phyloP scores from a whole-genome alignment of 257 asterid species.

The Vinca minor region DNA sequence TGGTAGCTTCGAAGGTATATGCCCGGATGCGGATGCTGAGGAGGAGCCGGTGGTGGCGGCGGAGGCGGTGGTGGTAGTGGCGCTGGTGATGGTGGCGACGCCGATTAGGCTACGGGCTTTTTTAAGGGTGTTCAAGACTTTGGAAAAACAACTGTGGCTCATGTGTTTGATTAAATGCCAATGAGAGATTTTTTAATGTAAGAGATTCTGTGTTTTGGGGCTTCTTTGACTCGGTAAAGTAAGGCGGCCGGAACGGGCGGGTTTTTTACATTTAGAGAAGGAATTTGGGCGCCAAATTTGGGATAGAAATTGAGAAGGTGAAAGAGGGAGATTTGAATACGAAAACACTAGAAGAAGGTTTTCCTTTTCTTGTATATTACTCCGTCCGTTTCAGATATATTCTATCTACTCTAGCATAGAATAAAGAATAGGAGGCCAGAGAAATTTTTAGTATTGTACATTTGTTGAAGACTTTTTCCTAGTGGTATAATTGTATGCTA shows the following conservation, averaged over 20 bases:
- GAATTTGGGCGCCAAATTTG: conserved; percentile 25
- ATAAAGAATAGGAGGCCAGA: too few species aligned
- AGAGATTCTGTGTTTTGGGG: background rate
- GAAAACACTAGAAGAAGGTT: too few species aligned
- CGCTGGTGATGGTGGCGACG: conserved; percentile 13
- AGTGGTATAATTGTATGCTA: too few species aligned
- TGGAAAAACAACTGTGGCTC: conserved; percentile 5
- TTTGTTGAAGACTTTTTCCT: too few species aligned
- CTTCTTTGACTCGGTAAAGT: background rate
- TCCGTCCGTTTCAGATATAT: too few species aligned
- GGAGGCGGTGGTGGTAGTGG: conserved; percentile 5
- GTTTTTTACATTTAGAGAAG: conserved; percentile 3
- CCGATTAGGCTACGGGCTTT: conserved; percentile 21
- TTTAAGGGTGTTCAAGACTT: conserved; percentile 2
- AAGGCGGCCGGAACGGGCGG: conserved; percentile 17
- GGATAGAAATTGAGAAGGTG: too few species aligned
- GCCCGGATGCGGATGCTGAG: conserved; percentile 2
- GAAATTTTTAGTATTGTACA: too few species aligned
- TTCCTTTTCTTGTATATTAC: too few species aligned
- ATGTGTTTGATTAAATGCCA: conserved; percentile 14
- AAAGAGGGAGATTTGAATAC: too few species aligned
- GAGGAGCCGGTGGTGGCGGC: too few species aligned
- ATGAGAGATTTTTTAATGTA: background rate
- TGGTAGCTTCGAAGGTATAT: conserved; percentile 25
- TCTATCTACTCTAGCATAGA: too few species aligned